phyloP scores from a whole-genome alignment of 345 rosid species.

The Adansonia digitata region DNA sequence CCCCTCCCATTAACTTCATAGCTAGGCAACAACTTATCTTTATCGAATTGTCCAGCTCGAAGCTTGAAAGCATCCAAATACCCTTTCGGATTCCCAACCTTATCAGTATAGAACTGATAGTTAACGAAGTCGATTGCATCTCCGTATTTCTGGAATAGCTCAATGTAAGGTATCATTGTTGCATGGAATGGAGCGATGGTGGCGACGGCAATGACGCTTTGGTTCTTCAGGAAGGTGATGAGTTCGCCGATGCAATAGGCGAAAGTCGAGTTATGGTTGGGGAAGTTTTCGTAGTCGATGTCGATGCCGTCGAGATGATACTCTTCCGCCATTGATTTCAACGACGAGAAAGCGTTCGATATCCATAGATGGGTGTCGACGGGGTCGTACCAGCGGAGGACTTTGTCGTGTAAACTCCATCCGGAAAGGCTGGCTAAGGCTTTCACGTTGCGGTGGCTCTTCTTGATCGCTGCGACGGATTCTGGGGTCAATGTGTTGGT shows the following conservation, averaged over 20 bases:
- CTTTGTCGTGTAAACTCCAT: slow-evolving; percentile 40
- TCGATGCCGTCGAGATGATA: slow-evolving; percentile 58
- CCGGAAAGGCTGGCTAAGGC: slow-evolving; percentile 49
- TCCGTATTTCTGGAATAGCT: slow-evolving; percentile 27
- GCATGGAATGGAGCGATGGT: slow-evolving; percentile 42
- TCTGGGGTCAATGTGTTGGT: slow-evolving; percentile 28
- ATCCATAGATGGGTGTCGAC: slow-evolving; percentile 32
- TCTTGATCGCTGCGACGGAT: slow-evolving; percentile 28
- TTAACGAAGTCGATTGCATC: slow-evolving; percentile 45
- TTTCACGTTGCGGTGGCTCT: slow-evolving; percentile 34
- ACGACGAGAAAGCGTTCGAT: slow-evolving; percentile 40
- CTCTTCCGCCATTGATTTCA: slow-evolving; percentile 21
- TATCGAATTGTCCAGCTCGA: slow-evolving; percentile 30
- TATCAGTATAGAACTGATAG: slow-evolving; percentile 52
- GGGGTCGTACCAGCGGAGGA: slow-evolving; percentile 44
- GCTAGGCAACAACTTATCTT: slow-evolving; percentile 45
- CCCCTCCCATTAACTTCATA: slow-evolving; percentile 58
- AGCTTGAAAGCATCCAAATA: slow-evolving; percentile 31
- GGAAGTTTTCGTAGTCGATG: slow-evolving; percentile 51
- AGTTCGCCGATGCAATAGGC: slow-evolving; percentile 49
- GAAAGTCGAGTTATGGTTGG: slow-evolving; percentile 13
- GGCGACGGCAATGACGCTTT: slow-evolving; percentile 28
- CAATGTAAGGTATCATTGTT: slow-evolving; percentile 27
- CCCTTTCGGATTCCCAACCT: slow-evolving; percentile 25
- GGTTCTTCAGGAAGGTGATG: slow-evolving; percentile 36